phyloP scores from a whole-genome alignment of 345 rosid species.

The Anastatica hierochuntica region DNA sequence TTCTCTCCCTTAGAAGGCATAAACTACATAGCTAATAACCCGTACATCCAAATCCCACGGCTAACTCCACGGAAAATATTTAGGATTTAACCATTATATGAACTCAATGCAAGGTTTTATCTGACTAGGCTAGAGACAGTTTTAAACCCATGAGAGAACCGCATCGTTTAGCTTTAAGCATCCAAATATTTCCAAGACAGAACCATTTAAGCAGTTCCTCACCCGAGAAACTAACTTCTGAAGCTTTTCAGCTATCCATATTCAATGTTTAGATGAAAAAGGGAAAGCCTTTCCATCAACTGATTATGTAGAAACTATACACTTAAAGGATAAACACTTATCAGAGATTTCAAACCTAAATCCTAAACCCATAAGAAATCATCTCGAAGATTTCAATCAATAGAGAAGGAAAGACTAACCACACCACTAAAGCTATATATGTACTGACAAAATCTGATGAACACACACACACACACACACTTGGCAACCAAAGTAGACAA shows the following conservation, averaged over 20 bases:
- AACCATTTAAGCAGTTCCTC: neutral
- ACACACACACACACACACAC: neutral
- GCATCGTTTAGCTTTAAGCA: neutral
- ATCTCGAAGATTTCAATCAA: neutral
- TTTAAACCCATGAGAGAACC: neutral
- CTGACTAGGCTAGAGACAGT: neutral
- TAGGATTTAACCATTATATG: neutral
- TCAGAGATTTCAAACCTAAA: neutral
- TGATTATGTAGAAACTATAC: neutral
- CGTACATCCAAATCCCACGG: no score
- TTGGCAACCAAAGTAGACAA: neutral
- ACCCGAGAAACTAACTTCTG: neutral
- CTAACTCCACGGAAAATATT: no score
- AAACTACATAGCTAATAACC: neutral
- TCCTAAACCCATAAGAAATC: neutral
- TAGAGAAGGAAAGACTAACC: neutral
- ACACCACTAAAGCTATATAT: neutral
- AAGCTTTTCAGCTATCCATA: neutral
- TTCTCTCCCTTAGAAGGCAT: neutral
- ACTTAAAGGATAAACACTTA: neutral
- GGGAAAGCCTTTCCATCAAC: neutral
- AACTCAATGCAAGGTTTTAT: neutral
- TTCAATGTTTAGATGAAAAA: neutral
- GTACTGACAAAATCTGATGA: neutral
- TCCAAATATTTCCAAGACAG: neutral